Evolutionary conservation across 2,329 filamentous ascomycete species (phyloP).

Genomic region (Neocucurbitaria cava): DNA sequence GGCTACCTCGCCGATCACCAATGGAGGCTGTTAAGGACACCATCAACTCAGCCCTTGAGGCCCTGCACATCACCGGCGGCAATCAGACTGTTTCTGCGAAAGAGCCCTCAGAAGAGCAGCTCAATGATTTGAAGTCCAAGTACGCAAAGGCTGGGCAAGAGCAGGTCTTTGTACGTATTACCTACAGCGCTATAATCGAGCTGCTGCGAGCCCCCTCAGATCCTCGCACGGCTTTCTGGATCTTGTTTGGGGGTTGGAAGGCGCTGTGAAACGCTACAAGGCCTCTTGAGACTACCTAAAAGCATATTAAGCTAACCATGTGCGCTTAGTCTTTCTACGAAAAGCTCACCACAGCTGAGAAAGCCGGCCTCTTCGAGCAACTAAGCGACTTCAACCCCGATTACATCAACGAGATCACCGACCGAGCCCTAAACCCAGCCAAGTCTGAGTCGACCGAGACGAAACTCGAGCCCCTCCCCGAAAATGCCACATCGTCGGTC

Average conservation of each 20-base stretch:
- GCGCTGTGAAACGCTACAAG: background rate
- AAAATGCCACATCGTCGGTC: slow-evolving; percentile 85
- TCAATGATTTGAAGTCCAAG: slow-evolving; percentile 72
- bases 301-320: background rate
- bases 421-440: slow-evolving; percentile 81
- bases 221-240: background rate
- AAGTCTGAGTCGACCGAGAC: slow-evolving; percentile 62
- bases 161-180: slow-evolving; percentile 70
- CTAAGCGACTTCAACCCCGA: slow-evolving; percentile 81
- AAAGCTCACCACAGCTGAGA: slow-evolving; percentile 73
- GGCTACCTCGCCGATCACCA: slow-evolving; percentile 31
- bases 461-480: slow-evolving; percentile 84
- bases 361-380: slow-evolving; percentile 81
- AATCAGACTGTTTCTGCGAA: slow-evolving; percentile 46
- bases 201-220: background rate
- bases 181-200: background rate
- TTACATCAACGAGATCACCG: slow-evolving; percentile 85
- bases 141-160: slow-evolving; percentile 78
- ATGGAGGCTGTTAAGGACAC: slow-evolving; percentile 53
- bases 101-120: slow-evolving; percentile 69
- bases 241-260: background rate
- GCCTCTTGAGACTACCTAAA: background rate
- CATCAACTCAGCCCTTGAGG: slow-evolving; percentile 52
- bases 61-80: slow-evolving; percentile 49
- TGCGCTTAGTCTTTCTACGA: slow-evolving; percentile 72